Evolutionary conservation across 2,329 filamentous ascomycete species (phyloP).

Genomic region (Chrysosporium queenslandicum): DNA sequence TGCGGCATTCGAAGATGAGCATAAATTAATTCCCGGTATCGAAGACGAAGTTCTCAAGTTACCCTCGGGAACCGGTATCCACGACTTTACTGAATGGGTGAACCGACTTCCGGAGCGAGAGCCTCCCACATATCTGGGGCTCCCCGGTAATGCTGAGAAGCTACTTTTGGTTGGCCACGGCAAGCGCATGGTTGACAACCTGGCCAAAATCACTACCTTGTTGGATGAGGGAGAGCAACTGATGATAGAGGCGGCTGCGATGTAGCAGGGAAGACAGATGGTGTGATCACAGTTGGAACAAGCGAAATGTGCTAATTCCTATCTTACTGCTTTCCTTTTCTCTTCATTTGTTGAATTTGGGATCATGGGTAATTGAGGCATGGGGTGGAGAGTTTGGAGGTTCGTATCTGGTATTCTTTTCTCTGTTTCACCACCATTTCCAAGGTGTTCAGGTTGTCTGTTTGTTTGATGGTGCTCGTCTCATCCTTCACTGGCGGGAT

Average conservation of each 20-base stretch:
- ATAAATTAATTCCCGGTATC: slow-evolving; percentile 69
- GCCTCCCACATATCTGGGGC: slow-evolving; percentile 84
- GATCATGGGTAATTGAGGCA: background rate
- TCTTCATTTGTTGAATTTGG: background rate
- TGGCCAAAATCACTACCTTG: slow-evolving; percentile 75
- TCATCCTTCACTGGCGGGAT: background rate
- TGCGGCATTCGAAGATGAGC: slow-evolving; percentile 81
- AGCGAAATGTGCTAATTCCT: background rate
- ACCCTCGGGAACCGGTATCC: slow-evolving; percentile 68
- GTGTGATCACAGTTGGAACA: background rate
- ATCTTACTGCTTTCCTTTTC: background rate
- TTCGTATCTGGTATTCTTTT: background rate
- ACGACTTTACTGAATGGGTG: slow-evolving; percentile 86
- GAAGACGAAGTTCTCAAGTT: slow-evolving; percentile 56
- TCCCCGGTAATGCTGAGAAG: slow-evolving; percentile 96
- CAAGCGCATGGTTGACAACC: slow-evolving; percentile 68
- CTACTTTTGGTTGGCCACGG: slow-evolving; percentile 81
- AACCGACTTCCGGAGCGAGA: slow-evolving; percentile 86
- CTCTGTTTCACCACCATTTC: background rate
- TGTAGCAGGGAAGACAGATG: background rate
- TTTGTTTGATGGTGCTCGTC: background rate
- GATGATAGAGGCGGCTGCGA: slow-evolving; percentile 52
- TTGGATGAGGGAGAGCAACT: slow-evolving; percentile 91
- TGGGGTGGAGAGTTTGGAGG: background rate
- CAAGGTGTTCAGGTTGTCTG: slow-evolving; percentile 2